Conservation (phyloP, 345 rosid species). For the Hevea brasiliensis region DNA sequence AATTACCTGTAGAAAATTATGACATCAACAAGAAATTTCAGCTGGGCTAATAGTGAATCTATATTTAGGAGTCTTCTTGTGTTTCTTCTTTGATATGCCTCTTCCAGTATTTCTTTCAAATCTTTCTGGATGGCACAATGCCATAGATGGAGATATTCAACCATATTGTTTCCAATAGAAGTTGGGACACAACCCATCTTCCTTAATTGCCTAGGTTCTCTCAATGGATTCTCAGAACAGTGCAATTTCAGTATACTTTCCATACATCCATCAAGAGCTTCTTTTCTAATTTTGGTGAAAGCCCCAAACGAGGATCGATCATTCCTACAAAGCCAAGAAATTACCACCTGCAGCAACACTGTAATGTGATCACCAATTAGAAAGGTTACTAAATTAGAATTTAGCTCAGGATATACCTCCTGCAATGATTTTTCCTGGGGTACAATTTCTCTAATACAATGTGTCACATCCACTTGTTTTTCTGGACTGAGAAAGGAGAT, state of each 20-base stretch:
- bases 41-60: slow-evolving; percentile 38
- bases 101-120: slow-evolving; percentile 51
- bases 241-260: slow-evolving; percentile 20
- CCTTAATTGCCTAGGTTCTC: slow-evolving; percentile 32
- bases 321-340: slow-evolving; percentile 47
- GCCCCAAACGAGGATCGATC: slow-evolving; percentile 28
- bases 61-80: slow-evolving; percentile 40
- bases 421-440: slow-evolving; percentile 52
- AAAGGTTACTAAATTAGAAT: slow-evolving; percentile 16
- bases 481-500: slow-evolving; percentile 45
- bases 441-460: slow-evolving; percentile 43
- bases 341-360: slow-evolving; percentile 49
- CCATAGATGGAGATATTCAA: slow-evolving; percentile 51
- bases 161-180: slow-evolving; percentile 26
- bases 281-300: slow-evolving; percentile 24
- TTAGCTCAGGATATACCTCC: slow-evolving; percentile 46
- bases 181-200: slow-evolving; percentile 24
- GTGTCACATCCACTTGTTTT: slow-evolving; percentile 39
- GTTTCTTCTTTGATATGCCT: slow-evolving; percentile 35
- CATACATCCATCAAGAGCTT: slow-evolving; percentile 30
- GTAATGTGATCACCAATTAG: slow-evolving; percentile 20
- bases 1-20: slow-evolving; percentile 67
- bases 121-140: slow-evolving; percentile 55
- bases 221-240: slow-evolving; percentile 30
- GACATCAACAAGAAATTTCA: slow-evolving; percentile 67